Conservation (phyloP, 1,139 yeast genomes). For the Nadsonia commutata region DNA sequence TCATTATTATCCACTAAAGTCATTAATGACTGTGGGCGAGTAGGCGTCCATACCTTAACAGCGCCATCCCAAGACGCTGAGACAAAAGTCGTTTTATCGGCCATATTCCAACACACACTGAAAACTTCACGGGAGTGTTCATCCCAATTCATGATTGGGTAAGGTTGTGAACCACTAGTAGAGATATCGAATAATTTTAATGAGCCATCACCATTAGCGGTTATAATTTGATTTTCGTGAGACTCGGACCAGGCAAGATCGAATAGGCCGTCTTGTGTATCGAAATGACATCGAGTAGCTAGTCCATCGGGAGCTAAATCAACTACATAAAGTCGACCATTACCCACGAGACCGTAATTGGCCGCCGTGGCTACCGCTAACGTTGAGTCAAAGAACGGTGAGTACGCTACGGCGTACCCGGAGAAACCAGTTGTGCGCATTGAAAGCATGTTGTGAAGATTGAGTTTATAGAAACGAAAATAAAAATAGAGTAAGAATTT, state of each 20-base stretch:
- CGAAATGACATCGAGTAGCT: conserved; percentile 41
- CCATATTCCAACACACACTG: conserved; percentile 73
- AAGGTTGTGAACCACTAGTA: conserved; percentile 34
- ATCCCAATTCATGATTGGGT: conserved; percentile 58
- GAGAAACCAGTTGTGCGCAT: conserved; percentile 70
- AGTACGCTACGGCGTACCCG: conserved; percentile 79
- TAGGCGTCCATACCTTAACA: conserved; percentile 60
- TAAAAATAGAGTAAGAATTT: too few species aligned
- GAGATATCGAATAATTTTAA: conserved; percentile 64
- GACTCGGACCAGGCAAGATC: conserved; percentile 82
- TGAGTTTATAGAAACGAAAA: too few species aligned
- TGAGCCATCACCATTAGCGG: conserved; percentile 85
- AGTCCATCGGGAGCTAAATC: conserved; percentile 54
- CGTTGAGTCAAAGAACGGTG: conserved; percentile 83
- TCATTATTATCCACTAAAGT: conserved; percentile 29
- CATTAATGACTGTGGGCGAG: conserved; percentile 39
- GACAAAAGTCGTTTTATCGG: conserved; percentile 57
- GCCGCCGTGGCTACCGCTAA: conserved; percentile 85
- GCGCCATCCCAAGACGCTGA: conserved; percentile 90
- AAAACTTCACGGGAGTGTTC: conserved; percentile 86
- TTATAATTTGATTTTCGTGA: conserved; percentile 73
- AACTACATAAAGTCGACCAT: conserved; percentile 64
- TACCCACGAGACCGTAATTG: conserved; percentile 88
- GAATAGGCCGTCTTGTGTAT: conserved; percentile 87
- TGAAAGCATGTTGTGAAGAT: conserved; percentile 44